These are phyloP conservation scores for Wickerhamiella bombiphila DNA, from an alignment of 805 yeast genomes.

Conservation along the genomic window DNA sequence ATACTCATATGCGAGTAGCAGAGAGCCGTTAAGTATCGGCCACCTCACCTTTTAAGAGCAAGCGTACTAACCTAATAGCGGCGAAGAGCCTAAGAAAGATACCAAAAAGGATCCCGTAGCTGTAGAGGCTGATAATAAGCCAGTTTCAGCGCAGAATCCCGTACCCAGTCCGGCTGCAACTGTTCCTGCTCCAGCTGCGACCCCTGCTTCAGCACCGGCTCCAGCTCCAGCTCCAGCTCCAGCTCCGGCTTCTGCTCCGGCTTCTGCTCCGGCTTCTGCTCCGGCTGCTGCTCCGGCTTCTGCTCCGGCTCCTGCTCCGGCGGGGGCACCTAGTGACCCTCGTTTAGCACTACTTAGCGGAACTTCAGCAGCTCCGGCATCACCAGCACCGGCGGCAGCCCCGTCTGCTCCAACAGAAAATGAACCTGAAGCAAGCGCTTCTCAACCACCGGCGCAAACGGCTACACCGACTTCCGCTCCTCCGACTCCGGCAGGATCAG, in stretches of 20 bases:
- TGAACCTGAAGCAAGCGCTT: slow-evolving; percentile 4
- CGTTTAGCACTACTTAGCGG: slow-evolving; percentile 14
- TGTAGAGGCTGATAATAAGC: not conserved
- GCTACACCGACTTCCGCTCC: not conserved
- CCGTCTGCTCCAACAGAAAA: slow-evolving; percentile 16
- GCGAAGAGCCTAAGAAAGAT: not conserved
- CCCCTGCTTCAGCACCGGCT: slow-evolving; percentile 12
- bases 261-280: slow-evolving; percentile 4
- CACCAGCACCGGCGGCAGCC: slow-evolving; percentile 10
- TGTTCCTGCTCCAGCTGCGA: slow-evolving; percentile 9
- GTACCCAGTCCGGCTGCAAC: slow-evolving; percentile 7
- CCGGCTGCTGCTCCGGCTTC: slow-evolving; percentile 2
- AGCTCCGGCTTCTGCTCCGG: slow-evolving; percentile 4
- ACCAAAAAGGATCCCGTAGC: not conserved
- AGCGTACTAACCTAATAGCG: not conserved
- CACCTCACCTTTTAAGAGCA: too few species aligned
- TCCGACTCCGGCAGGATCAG: not conserved
- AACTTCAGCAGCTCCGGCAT: slow-evolving; percentile 14
- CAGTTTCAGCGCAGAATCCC: not conserved
- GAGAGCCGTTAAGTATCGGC: too few species aligned
- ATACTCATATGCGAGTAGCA: not conserved
- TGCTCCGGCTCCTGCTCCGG: not conserved
- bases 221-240: slow-evolving; percentile 11
- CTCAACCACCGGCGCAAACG: slow-evolving; percentile 13
- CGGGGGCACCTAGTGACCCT: slow-evolving; percentile 6